Conservation (phyloP, 768 basidiomycete species). For the Mycena rosella region DNA sequence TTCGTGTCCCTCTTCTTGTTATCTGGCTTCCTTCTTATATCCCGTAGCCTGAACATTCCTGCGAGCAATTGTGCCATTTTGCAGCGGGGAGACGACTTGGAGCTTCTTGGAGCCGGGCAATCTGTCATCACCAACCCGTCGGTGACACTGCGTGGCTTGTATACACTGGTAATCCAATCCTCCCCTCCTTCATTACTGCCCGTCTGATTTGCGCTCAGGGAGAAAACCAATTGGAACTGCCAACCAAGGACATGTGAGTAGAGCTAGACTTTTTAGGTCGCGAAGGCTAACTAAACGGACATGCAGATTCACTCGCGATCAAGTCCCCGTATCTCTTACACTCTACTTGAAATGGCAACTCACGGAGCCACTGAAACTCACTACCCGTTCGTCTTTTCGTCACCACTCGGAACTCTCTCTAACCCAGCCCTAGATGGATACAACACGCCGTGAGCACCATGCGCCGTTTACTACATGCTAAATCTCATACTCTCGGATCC, state of each 20-base stretch:
- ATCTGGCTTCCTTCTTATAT: not conserved
- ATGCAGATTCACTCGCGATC: conserved; percentile 83
- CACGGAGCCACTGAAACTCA: conserved; percentile 69
- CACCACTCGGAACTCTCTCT: not conserved
- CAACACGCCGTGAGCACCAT: conserved; percentile 82
- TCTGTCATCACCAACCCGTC: conserved; percentile 89
- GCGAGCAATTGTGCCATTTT: conserved; percentile 91
- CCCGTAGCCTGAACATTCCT: conserved; percentile 78
- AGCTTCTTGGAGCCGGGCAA: conserved; percentile 84
- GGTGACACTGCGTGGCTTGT: conserved; percentile 83
- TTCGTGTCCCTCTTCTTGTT: conserved; percentile 47
- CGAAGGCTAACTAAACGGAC: not conserved
- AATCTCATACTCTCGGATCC: not conserved
- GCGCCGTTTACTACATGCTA: conserved; percentile 43
- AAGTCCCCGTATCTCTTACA: conserved; percentile 87
- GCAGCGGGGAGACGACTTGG: conserved; percentile 84
- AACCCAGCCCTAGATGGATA: conserved; percentile 65
- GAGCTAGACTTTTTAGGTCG: not conserved
- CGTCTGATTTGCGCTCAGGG: conserved; percentile 48
- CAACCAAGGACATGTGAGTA: conserved; percentile 86
- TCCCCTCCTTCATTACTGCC: not conserved
- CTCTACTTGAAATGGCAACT: conserved; percentile 86
- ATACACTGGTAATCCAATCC: conserved; percentile 59
- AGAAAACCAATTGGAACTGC: conserved; percentile 89
- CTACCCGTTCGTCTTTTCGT: conserved; percentile 59